Evolutionary conservation across 2,329 filamentous ascomycete genomes (phyloP), one percentile per base, ranked within the genome.

Genomic region (Beauveria varroae): DNA sequence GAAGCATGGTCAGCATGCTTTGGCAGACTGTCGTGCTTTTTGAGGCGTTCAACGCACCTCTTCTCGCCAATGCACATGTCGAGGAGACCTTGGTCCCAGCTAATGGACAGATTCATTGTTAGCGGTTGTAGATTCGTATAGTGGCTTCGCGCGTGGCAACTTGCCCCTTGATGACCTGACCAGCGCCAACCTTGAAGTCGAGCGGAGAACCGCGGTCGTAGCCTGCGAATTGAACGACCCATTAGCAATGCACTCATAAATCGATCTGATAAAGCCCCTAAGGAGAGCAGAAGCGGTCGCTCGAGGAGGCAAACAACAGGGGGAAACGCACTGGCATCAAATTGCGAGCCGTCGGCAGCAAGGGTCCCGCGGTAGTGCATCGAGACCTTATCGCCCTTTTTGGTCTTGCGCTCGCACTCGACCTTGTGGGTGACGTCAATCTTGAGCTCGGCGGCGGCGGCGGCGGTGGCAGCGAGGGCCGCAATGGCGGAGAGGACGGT

Each of bases 61-160:
- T 93, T 93, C 81, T 98, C 93, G 64, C 95, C 93, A 68, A 96
- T 89, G 76, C 95, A 98, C 93, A 98, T 97, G 71, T 90, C 90
- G 59, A 95, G 69, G 44, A 98, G 82, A 55, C 93, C 93, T 72
- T 96, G 76, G 69, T 98, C 93, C 93, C 93, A 97, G 71, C 87
- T 90, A 64, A 64, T 20, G 14, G 7, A 7, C 18, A 16, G 44
- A 37, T 43, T 43, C 6, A 43, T 22, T 49, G 68, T 68, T 67
- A 68, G 66, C 47, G 49, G 14, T 12, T 51, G 30, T 62, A 24
- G 37, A 44, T 30, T 43, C 16, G 18, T 8, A 37, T 26, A 20
- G 10, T 22, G 43, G 20, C 30, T 14, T 24, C 8, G 43, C 20
- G 26, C 20, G 16, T 24, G 52, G n/a, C 12, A 44, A 80, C 85